A percentile compares a stretch with the other conserved stretches of the same genome.
phyloP scores from a whole-genome alignment of 495 filamentous ascomycete species.

The Penicillium psychrofluorescens region DNA sequence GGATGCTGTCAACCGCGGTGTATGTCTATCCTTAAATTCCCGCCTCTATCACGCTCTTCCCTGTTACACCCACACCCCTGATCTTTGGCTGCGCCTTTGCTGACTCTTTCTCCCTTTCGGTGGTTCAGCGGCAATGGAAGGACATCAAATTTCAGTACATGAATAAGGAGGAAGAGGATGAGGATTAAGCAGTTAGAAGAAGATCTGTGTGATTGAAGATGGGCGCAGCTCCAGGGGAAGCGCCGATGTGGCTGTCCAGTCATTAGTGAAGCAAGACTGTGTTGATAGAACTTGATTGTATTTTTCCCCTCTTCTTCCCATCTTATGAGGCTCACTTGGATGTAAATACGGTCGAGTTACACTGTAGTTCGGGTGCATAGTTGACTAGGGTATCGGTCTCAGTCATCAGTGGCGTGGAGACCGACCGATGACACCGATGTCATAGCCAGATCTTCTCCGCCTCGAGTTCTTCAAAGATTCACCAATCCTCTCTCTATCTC shows the following conservation, averaged over 20 bases:
- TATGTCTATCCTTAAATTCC: conserved; percentile 41
- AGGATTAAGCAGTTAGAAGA: conserved; percentile 25
- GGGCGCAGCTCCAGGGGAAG: neutral
- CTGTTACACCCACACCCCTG: too few species aligned
- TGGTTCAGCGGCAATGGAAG: conserved; percentile 92
- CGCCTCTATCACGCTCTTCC: too few species aligned
- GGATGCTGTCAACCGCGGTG: conserved; percentile 83
- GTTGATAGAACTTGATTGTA: too few species aligned
- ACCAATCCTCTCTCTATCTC: neutral
- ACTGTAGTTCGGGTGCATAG: too few species aligned
- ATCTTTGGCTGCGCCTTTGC: too few species aligned
- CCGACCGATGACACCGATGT: conserved; percentile 27
- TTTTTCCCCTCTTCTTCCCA: too few species aligned
- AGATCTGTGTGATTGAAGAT: neutral
- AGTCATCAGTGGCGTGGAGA: conserved; percentile 16
- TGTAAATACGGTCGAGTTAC: too few species aligned
- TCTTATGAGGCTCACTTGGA: too few species aligned
- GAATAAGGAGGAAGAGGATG: conserved; percentile 56
- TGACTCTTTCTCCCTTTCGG: conserved; percentile 11
- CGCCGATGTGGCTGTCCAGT: too few species aligned
- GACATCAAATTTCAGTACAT: conserved; percentile 89
- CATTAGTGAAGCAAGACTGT: too few species aligned
- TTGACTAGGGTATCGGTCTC: conserved; percentile 2
- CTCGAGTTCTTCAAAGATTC: conserved; percentile 8
- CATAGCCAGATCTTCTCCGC: conserved; percentile 13